These are phyloP conservation scores for Coemansia sp. DNA, from an alignment of 192 early-diverging fungal species.

Conservation along the genomic window DNA sequence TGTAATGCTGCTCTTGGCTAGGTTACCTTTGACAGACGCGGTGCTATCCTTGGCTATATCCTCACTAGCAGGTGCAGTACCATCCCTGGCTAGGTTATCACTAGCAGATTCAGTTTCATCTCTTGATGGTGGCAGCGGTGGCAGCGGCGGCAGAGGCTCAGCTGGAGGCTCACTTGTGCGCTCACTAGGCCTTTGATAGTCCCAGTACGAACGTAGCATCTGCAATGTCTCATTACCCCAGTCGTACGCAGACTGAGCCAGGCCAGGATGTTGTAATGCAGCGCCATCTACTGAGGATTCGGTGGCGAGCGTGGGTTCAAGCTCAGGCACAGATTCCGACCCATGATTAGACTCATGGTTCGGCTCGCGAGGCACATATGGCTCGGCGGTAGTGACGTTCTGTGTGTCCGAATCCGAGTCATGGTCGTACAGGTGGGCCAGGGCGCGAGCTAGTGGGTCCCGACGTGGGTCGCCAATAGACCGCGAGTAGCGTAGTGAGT, in stretches of 20 bases:
- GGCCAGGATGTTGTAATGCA: slow-evolving; percentile 10
- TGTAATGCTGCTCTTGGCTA: not conserved
- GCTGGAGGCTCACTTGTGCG: slow-evolving; percentile 14
- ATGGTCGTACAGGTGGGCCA: slow-evolving; percentile 41
- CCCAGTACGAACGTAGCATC: slow-evolving; percentile 42
- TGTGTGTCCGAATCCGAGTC: slow-evolving; percentile 22
- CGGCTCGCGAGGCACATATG: slow-evolving; percentile 29
- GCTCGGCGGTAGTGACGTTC: slow-evolving; percentile 19
- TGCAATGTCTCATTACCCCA: slow-evolving; percentile 50
- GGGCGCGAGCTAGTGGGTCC: slow-evolving; percentile 42
- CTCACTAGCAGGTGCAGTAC: not conserved
- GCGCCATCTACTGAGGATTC: not conserved
- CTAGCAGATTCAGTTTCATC: not conserved
- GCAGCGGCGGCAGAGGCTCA: slow-evolving; percentile 8
- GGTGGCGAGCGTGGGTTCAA: not conserved
- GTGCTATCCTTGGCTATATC: not conserved
- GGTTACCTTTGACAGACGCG: not conserved
- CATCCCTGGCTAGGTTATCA: not conserved
- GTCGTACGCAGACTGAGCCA: slow-evolving; percentile 32
- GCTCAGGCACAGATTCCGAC: not conserved
- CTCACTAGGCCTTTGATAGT: slow-evolving; percentile 16
- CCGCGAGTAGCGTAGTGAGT: slow-evolving; percentile 44
- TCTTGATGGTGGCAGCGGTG: not conserved
- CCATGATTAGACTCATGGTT: not conserved
- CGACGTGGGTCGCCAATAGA: slow-evolving; percentile 37